A percentile compares a stretch with the other conserved stretches of the same genome.
These are phyloP conservation scores for Gynostemma pentaphyllum DNA, from an alignment of 306 rosid species.

Conservation along the genomic window DNA sequence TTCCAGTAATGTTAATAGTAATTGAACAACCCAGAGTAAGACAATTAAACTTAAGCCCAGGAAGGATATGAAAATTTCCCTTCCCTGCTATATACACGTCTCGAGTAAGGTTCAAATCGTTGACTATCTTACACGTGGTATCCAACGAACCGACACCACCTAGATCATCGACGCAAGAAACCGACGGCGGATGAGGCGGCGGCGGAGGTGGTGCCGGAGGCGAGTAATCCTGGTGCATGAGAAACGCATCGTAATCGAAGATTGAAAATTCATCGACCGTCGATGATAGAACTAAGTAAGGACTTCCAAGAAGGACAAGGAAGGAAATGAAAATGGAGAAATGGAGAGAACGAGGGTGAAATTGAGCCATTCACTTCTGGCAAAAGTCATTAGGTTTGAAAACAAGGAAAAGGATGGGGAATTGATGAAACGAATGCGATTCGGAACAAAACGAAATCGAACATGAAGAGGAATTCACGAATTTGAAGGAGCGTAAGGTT, in stretches of 20 bases:
- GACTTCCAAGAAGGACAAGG: constrained; percentile 14
- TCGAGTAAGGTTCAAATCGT: constrained; percentile 73
- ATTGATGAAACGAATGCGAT: constrained; percentile 18
- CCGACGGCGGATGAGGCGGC: constrained; percentile 92
- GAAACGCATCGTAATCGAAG: constrained; percentile 46
- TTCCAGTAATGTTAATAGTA: constrained; percentile 76
- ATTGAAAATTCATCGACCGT: constrained; percentile 30
- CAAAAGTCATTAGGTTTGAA: constrained; percentile 58
- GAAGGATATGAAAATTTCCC: constrained; percentile 87
- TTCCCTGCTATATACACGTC: constrained; percentile 91
- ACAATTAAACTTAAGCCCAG: constrained; percentile 80
- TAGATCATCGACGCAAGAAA: constrained; percentile 77
- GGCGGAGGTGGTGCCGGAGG: constrained; percentile 99
- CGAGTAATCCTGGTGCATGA: constrained; percentile 86
- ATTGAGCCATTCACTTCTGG: constrained; percentile 77
- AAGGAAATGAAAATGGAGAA: constrained; percentile 21
- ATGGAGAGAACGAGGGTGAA: constrained; percentile 32
- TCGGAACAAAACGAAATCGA: constrained; percentile 26
- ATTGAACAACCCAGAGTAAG: constrained; percentile 57
- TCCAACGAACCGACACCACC: constrained; percentile 83
- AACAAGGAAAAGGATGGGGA: constrained; percentile 20
- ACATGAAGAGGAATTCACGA: constrained; percentile 6
- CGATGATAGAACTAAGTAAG: constrained; percentile 16
- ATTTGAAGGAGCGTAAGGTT: background rate
- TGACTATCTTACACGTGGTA: constrained; percentile 70